Evolutionary conservation across 805 yeast species (phyloP).

Genomic region (Helenozyma rhizophorensis): DNA sequence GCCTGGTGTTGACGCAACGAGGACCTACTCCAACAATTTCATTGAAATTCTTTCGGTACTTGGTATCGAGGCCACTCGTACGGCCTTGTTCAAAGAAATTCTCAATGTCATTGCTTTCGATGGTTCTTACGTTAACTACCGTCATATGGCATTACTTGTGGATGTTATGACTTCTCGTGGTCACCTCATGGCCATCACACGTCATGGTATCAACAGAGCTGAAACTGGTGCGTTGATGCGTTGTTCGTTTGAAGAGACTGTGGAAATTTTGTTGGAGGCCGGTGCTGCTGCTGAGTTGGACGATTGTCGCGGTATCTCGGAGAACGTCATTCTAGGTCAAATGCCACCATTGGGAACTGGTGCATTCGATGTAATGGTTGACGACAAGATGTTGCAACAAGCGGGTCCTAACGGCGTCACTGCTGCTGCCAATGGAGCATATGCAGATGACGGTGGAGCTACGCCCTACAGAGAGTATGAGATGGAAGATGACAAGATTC

Average conservation of each 20-base stretch:
- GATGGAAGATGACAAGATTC: constrained; percentile 55
- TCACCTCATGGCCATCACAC: constrained; percentile 96
- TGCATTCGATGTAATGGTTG: constrained; percentile 91
- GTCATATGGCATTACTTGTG: constrained; percentile 96
- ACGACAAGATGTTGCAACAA: constrained; percentile 75
- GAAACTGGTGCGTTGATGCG: constrained; percentile 99
- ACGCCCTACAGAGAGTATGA: constrained; percentile 82
- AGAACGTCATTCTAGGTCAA: constrained; percentile 95
- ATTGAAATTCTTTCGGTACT: constrained; percentile 91
- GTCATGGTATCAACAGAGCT: constrained; percentile 98
- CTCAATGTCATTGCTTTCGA: constrained; percentile 97
- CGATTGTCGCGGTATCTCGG: constrained; percentile 98
- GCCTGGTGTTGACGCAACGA: constrained; percentile 86
- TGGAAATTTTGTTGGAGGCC: constrained; percentile 94
- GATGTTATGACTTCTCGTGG: constrained; percentile 99
- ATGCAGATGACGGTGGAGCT: constrained; percentile 63
- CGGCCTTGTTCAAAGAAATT: constrained; percentile 90
- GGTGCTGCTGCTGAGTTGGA: constrained; percentile 97
- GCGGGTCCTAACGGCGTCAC: constrained; percentile 48
- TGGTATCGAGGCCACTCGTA: constrained; percentile 98
- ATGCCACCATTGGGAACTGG: constrained; percentile 99
- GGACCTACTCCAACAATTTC: constrained; percentile 94
- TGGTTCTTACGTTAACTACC: constrained; percentile 98
- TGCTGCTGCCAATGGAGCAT: constrained; percentile 22
- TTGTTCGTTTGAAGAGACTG: constrained; percentile 99